Conservation (phyloP, 2,329 filamentous ascomycete genomes). For the Elsinoe arachidis region DNA sequence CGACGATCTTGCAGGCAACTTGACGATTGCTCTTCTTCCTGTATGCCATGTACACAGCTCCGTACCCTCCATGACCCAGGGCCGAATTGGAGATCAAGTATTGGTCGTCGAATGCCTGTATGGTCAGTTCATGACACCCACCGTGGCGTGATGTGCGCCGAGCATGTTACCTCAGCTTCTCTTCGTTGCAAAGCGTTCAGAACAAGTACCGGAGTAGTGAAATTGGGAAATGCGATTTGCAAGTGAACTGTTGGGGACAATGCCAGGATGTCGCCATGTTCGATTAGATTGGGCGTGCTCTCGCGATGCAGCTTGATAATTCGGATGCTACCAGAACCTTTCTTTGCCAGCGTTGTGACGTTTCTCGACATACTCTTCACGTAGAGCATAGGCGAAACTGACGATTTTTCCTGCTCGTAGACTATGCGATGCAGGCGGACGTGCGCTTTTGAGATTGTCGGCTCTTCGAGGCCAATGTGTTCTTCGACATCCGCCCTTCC, state of each 20-base stretch:
- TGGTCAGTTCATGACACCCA: neutral
- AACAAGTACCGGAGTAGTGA: neutral
- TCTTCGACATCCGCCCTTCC: constrained; percentile 23
- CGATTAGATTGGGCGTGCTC: constrained; percentile 34
- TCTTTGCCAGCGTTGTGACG: constrained; percentile 30
- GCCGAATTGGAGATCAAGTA: constrained; percentile 43
- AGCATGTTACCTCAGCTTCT: constrained; percentile 6
- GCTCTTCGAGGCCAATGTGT: constrained; percentile 22
- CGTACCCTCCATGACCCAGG: constrained; percentile 47
- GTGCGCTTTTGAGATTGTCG: constrained; percentile 38
- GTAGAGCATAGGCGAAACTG: constrained; percentile 40
- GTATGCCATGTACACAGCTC: constrained; percentile 46
- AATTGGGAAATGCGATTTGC: constrained; percentile 11
- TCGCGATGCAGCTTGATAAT: constrained; percentile 20
- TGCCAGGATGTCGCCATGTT: constrained; percentile 34
- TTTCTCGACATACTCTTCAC: constrained; percentile 39
- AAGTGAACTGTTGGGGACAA: constrained; percentile 26
- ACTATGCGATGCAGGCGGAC: constrained; percentile 39
- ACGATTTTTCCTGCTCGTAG: constrained; percentile 32
- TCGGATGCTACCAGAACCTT: neutral
- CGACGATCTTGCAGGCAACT: constrained; percentile 59
- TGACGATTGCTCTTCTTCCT: constrained; percentile 48
- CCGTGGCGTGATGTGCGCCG: neutral
- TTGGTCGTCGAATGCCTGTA: constrained; percentile 36
- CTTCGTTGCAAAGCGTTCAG: neutral